Evolutionary conservation across 306 rosid genomes (phyloP).

Genomic region (Gastrolobium villosum): DNA sequence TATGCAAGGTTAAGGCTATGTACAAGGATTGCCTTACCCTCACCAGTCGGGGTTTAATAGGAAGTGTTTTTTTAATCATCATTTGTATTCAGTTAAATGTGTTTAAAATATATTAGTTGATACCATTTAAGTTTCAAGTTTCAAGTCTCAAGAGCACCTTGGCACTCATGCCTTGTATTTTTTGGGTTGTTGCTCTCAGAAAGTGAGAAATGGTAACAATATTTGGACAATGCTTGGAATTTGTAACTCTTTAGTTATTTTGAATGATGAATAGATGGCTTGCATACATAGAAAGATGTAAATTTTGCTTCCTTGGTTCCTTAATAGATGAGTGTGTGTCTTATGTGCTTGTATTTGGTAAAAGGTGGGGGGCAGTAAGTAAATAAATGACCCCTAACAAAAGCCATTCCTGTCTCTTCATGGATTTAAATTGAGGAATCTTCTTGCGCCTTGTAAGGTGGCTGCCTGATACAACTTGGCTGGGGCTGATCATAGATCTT

Average conservation of each 20-base stretch:
- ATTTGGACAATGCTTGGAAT: neutral
- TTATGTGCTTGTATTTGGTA: slow-evolving; percentile 31
- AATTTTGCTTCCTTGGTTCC: slow-evolving; percentile 19
- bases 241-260: slow-evolving; percentile 12
- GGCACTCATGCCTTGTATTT: slow-evolving; percentile 19
- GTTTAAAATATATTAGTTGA: neutral
- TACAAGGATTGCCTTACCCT: no score
- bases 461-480: neutral
- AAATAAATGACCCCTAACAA: slow-evolving; percentile 28
- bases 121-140: neutral
- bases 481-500: slow-evolving; percentile 6
- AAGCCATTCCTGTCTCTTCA: slow-evolving; percentile 14
- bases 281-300: slow-evolving; percentile 31
- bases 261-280: slow-evolving; percentile 24
- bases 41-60: no score
- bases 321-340: neutral
- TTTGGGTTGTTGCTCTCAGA: slow-evolving; percentile 17
- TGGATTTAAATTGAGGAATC: slow-evolving; percentile 34
- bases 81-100: slow-evolving; percentile 15
- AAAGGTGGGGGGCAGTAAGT: slow-evolving; percentile 15
- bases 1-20: neutral
- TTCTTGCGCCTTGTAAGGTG: slow-evolving; percentile 23
- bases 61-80: neutral
- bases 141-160: slow-evolving; percentile 6
- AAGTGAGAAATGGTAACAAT: slow-evolving; percentile 23